A percentile compares a stretch with the other conserved stretches of the same genome.
Conservation (phyloP, 495 filamentous ascomycete species). For the Daldinia loculata region DNA sequence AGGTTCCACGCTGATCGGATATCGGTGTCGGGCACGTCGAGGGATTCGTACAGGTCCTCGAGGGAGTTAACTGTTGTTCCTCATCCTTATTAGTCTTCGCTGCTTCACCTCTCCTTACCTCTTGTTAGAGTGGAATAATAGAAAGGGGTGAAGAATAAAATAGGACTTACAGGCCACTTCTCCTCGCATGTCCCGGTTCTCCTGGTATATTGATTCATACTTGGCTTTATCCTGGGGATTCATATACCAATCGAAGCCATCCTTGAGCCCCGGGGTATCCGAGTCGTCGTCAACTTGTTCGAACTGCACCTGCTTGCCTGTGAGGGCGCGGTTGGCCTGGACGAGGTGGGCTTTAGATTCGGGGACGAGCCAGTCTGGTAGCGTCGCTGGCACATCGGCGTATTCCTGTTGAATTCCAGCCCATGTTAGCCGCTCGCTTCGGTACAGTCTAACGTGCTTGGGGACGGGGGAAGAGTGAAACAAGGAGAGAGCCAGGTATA, state of each 20-base stretch:
- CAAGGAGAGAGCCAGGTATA: neutral
- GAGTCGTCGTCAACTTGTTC: conserved; percentile 80
- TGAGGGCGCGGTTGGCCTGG: conserved; percentile 84
- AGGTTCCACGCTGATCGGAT: conserved; percentile 95
- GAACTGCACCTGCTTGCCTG: conserved; percentile 76
- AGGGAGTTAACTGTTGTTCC: conserved; percentile 72
- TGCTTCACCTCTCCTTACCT: neutral
- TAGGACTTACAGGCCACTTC: conserved; percentile 76
- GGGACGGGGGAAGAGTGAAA: neutral
- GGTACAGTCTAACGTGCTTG: neutral
- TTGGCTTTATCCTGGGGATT: conserved; percentile 85
- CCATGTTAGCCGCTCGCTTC: conserved; percentile 18
- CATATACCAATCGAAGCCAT: conserved; percentile 99
- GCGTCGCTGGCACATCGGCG: conserved; percentile 76
- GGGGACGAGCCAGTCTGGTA: conserved; percentile 96
- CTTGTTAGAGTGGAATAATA: neutral
- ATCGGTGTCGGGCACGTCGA: conserved; percentile 96
- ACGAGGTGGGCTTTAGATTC: conserved; percentile 97
- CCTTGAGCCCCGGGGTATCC: conserved; percentile 83
- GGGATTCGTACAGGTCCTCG: conserved; percentile 83
- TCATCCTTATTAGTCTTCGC: conserved; percentile 18
- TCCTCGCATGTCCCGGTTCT: conserved; percentile 84
- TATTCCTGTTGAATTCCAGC: conserved; percentile 71
- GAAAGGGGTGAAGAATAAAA: neutral
- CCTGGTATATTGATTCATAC: conserved; percentile 95